phyloP scores from a whole-genome alignment of 2,329 filamentous ascomycete species.

The Aureobasidium sp. region DNA sequence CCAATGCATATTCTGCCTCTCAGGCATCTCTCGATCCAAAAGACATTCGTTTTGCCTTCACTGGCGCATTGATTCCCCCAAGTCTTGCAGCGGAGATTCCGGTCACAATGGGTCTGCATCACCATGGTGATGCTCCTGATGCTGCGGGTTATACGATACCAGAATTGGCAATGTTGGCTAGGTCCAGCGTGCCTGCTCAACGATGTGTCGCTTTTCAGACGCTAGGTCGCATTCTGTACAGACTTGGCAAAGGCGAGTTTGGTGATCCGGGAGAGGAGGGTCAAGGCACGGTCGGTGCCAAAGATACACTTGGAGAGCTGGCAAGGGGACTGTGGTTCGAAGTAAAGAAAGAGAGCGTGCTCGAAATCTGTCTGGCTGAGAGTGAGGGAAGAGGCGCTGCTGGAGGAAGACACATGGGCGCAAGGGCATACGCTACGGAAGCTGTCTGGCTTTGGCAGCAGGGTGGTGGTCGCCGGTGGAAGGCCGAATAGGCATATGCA shows the following conservation, averaged over 20 bases:
- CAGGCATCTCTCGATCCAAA: conserved; percentile 63
- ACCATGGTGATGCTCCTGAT: conserved; percentile 86
- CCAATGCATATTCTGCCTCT: conserved; percentile 74
- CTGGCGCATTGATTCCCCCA: conserved; percentile 70
- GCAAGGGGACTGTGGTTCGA: conserved; percentile 76
- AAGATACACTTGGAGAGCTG: conserved; percentile 35
- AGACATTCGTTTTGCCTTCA: conserved; percentile 82
- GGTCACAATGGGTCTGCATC: conserved; percentile 72
- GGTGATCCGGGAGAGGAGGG: conserved; percentile 41
- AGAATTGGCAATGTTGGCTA: conserved; percentile 71
- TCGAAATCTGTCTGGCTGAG: conserved; percentile 70
- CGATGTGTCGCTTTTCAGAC: conserved; percentile 88
- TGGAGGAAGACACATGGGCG: conserved; percentile 59
- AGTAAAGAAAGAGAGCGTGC: conserved; percentile 64
- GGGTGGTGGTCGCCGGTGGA: conserved; percentile 55
- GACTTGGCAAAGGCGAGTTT: conserved; percentile 67
- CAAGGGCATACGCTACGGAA: conserved; percentile 76
- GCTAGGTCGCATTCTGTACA: conserved; percentile 73
- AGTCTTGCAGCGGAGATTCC: conserved; percentile 65
- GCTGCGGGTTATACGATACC: conserved; percentile 89
- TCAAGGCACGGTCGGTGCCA: conserved; percentile 32
- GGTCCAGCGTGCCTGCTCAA: conserved; percentile 77
- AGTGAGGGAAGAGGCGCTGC: conserved; percentile 53
- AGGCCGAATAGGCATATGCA: conserved; percentile 29
- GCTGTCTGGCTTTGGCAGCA: conserved; percentile 81